phyloP scores from a whole-genome alignment of 805 yeast species.

The Yamadazyma ubonensis region DNA sequence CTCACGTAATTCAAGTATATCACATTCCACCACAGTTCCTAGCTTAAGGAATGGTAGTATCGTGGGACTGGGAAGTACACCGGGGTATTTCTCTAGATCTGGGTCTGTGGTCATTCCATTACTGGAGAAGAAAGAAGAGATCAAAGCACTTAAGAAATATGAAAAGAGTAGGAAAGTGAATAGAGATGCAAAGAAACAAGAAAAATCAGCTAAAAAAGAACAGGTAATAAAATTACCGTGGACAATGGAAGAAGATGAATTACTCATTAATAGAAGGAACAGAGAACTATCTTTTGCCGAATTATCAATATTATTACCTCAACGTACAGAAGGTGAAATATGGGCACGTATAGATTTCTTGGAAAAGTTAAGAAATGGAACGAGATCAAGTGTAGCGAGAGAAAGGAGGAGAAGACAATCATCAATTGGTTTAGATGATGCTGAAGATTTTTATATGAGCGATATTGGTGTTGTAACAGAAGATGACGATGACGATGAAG shows the following conservation, averaged over 20 bases:
- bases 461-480: conserved; percentile 36
- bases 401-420: conserved; percentile 36
- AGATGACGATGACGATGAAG: conserved; percentile 34
- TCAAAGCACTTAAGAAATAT: conserved; percentile 11
- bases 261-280: conserved; percentile 52
- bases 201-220: conserved; percentile 12
- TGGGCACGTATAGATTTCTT: conserved; percentile 55
- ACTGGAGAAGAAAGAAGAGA: conserved; percentile 21
- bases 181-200: conserved; percentile 10
- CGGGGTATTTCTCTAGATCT: conserved; percentile 36
- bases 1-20: conserved; percentile 37
- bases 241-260: conserved; percentile 71
- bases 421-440: conserved; percentile 42
- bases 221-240: conserved; percentile 39
- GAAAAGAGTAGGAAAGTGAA: conserved; percentile 10
- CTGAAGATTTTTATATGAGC: conserved; percentile 44
- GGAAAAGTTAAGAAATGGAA: conserved; percentile 37
- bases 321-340: conserved; percentile 73
- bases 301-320: conserved; percentile 68
- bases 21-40: conserved; percentile 33
- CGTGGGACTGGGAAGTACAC: conserved; percentile 20
- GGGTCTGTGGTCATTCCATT: conserved; percentile 40
- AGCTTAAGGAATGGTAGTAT: conserved; percentile 43
- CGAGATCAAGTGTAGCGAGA: conserved; percentile 23
- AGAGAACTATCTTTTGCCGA: conserved; percentile 70